These are phyloP conservation scores for Trifolium fragiferum DNA, from an alignment of 306 rosid genomes.

Conservation along the genomic window DNA sequence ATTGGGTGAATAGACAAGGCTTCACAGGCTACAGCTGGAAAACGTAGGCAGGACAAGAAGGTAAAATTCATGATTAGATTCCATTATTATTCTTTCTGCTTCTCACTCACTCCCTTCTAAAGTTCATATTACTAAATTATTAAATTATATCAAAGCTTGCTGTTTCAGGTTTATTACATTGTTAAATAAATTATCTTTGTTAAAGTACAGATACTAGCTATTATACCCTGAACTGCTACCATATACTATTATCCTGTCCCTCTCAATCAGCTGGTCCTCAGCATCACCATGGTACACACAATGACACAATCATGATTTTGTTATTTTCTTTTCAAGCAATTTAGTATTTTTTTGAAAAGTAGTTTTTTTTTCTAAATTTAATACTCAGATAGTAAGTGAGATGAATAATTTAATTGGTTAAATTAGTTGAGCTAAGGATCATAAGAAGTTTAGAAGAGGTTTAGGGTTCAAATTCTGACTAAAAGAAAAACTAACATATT, in stretches of 20 bases:
- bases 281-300: conserved; percentile 20
- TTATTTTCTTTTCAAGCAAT: too few species aligned
- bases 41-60: conserved; percentile 81
- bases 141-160: conserved; percentile 31
- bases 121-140: conserved; percentile 20
- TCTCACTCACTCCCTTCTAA: conserved; percentile 51
- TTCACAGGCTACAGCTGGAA: conserved; percentile 81
- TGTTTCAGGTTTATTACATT: background rate
- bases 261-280: conserved; percentile 36
- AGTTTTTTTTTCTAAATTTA: too few species aligned
- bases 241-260: conserved; percentile 11
- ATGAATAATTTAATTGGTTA: too few species aligned
- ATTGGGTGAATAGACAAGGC: conserved; percentile 46
- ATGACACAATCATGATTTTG: conserved; percentile 28
- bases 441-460: too few species aligned
- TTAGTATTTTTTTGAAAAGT: too few species aligned
- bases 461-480: too few species aligned
- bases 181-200: conserved; percentile 34
- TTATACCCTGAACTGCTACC: conserved; percentile 40
- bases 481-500: too few species aligned
- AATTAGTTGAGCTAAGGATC: too few species aligned
- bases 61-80: conserved; percentile 95
- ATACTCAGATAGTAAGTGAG: too few species aligned
- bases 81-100: conserved; percentile 93
- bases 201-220: conserved; percentile 24